Evolutionary conservation across 23 red algal species (phyloP).

Genomic region (Gracilaria domingensis): DNA sequence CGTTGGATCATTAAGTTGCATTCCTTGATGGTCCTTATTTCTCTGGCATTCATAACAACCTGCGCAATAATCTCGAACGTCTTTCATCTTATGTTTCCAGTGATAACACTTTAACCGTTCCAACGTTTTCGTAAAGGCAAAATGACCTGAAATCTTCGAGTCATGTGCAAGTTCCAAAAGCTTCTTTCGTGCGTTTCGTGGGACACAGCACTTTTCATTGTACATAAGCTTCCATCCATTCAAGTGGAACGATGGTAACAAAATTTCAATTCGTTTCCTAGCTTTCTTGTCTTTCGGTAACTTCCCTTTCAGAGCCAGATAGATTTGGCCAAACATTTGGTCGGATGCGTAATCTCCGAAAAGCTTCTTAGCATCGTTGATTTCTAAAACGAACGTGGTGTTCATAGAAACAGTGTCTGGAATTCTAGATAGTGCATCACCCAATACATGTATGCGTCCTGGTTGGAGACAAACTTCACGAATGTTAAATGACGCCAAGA

Average conservation of each 20-base stretch:
- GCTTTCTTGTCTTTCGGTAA: neutral
- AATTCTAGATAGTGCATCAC: slow-evolving; percentile 31
- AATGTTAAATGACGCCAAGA: slow-evolving; percentile 24
- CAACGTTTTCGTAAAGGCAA: slow-evolving; percentile 45
- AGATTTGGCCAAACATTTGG: slow-evolving; percentile 4
- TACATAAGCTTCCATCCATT: slow-evolving; percentile 4
- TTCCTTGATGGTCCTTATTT: slow-evolving; percentile 17
- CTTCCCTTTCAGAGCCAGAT: neutral
- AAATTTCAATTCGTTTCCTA: neutral
- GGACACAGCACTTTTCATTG: slow-evolving; percentile 42
- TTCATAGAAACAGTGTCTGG: neutral
- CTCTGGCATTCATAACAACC: neutral
- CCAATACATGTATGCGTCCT: slow-evolving; percentile 15
- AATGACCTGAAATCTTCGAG: slow-evolving; percentile 32
- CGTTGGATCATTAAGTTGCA: slow-evolving; percentile 15
- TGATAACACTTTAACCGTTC: neutral
- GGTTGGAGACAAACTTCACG: neutral
- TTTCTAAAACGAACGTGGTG: neutral
- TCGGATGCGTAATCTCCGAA: neutral
- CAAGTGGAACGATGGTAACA: slow-evolving; percentile 32
- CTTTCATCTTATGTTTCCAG: slow-evolving; percentile 38
- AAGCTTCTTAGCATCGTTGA: neutral
- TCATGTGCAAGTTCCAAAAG: slow-evolving; percentile 39
- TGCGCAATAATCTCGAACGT: slow-evolving; percentile 9
- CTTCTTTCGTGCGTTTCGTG: too few relatives aligned